phyloP scores from a whole-genome alignment of 805 yeast genomes.

The Tetrapisispora phaffii region DNA sequence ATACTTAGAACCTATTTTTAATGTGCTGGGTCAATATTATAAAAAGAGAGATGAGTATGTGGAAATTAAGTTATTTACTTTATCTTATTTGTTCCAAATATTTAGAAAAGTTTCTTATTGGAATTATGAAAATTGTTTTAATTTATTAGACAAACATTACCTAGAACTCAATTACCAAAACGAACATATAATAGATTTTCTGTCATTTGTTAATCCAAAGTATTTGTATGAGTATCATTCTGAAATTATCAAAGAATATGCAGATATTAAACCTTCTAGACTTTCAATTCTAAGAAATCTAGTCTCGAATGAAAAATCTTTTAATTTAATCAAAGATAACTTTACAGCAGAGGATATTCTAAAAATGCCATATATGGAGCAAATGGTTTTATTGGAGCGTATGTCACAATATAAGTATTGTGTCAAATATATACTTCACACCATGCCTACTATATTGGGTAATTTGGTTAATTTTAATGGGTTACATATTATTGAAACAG shows the following conservation, averaged over 20 bases:
- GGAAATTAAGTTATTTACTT: slow-evolving; percentile 16
- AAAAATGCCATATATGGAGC: slow-evolving; percentile 25
- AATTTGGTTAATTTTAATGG: slow-evolving; percentile 14
- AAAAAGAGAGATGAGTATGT: slow-evolving; percentile 8
- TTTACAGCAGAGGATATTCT: slow-evolving; percentile 14
- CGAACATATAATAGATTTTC: slow-evolving; percentile 14
- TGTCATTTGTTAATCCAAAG: slow-evolving; percentile 24
- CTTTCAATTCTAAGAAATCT: slow-evolving; percentile 20
- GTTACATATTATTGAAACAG: slow-evolving; percentile 17
- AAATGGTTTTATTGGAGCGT: slow-evolving; percentile 23
- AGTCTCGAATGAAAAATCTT: slow-evolving; percentile 11
- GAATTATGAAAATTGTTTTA: slow-evolving; percentile 10
- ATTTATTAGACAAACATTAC: slow-evolving; percentile 13
- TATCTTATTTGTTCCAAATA: slow-evolving; percentile 16
- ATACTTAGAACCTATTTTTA: slow-evolving; percentile 8
- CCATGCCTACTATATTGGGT: slow-evolving; percentile 21
- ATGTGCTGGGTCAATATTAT: slow-evolving; percentile 16
- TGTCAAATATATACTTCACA: slow-evolving; percentile 10
- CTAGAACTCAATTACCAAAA: slow-evolving; percentile 12
- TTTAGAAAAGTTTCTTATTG: slow-evolving; percentile 20
- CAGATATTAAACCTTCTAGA: slow-evolving; percentile 14
- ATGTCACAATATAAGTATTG: slow-evolving; percentile 17
- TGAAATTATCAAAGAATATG: slow-evolving; percentile 6
- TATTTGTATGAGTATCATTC: slow-evolving; percentile 14
- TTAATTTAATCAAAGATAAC: slow-evolving; percentile 13